A percentile compares a stretch with the other conserved stretches of the same genome.
Conservation (phyloP, 345 rosid species). For the Fremontodendron californicum region DNA sequence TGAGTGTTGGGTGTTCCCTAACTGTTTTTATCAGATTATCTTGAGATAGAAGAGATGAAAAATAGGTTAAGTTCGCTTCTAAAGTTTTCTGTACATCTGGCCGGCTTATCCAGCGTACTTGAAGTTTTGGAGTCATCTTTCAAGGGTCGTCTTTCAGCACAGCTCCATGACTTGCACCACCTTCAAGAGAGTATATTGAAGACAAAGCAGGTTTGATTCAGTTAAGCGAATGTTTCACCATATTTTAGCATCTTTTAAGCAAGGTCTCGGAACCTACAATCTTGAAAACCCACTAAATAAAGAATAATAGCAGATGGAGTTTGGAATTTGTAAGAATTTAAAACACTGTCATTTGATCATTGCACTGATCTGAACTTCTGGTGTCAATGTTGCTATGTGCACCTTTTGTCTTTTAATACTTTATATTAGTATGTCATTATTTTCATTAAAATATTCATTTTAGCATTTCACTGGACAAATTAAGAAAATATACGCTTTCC, state of each 20-base stretch:
- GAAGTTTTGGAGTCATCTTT: conserved; percentile 84
- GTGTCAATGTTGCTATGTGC: background rate
- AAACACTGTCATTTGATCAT: background rate
- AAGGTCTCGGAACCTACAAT: background rate
- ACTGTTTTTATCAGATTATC: conserved; percentile 53
- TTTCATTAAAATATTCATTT: background rate
- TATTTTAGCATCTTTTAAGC: background rate
- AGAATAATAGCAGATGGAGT: background rate
- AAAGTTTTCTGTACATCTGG: conserved; percentile 54
- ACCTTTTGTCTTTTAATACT: background rate
- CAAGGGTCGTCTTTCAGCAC: conserved; percentile 67
- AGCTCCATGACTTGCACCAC: conserved; percentile 68
- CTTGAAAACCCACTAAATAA: background rate
- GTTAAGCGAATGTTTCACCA: background rate
- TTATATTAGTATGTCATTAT: background rate
- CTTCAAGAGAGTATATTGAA: conserved; percentile 74
- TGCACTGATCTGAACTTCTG: background rate
- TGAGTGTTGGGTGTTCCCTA: conserved; percentile 29
- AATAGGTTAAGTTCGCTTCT: conserved; percentile 46
- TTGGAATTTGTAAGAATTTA: background rate
- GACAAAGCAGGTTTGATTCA: conserved; percentile 73
- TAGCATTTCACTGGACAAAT: background rate
- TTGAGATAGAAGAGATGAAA: conserved; percentile 58
- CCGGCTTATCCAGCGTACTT: conserved; percentile 65
- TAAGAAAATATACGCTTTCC: background rate